phyloP scores from a whole-genome alignment of 768 basidiomycete genomes.

The Hypsizygus marmoreus region DNA sequence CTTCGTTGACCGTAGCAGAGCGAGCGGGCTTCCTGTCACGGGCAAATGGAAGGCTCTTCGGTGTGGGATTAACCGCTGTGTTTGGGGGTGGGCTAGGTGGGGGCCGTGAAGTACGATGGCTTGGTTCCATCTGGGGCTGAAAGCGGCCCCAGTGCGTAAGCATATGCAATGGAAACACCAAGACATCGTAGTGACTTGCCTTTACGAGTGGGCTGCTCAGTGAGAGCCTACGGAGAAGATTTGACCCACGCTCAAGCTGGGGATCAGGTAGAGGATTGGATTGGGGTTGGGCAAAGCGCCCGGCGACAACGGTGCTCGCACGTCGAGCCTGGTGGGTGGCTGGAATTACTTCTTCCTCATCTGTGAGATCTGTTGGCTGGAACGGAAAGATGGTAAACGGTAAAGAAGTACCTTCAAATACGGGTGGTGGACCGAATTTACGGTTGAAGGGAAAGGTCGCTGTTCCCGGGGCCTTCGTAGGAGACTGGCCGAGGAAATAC shows the following conservation, averaged over 20 bases:
- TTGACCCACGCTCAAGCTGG: conserved; percentile 66
- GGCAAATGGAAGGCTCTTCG: conserved; percentile 28
- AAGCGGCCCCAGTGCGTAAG: conserved; percentile 13
- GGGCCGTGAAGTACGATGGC: conserved; percentile 27
- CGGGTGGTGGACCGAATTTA: conserved; percentile 54
- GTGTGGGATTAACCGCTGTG: conserved; percentile 43
- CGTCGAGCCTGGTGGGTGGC: conserved; percentile 56
- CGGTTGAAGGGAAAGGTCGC: conserved; percentile 64
- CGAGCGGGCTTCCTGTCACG: conserved; percentile 47
- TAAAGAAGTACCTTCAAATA: conserved; percentile 58
- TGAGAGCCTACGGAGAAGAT: conserved; percentile 74
- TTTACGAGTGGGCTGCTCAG: conserved; percentile 58
- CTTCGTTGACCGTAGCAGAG: conserved; percentile 58
- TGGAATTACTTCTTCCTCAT: conserved; percentile 41
- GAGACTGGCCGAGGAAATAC: conserved; percentile 66
- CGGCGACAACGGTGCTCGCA: conserved; percentile 56
- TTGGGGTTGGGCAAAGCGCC: conserved; percentile 53
- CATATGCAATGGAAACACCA: conserved; percentile 4
- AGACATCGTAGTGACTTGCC: conserved; percentile 51
- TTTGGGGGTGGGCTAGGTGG: conserved; percentile 56
- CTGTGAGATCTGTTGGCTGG: conserved; percentile 27
- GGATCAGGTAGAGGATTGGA: conserved; percentile 43
- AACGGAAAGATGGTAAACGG: neutral
- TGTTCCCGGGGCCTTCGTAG: conserved; percentile 47
- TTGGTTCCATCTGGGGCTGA: conserved; percentile 32